Conservation (phyloP, 768 basidiomycete species). For the Tulasnella calospora region DNA sequence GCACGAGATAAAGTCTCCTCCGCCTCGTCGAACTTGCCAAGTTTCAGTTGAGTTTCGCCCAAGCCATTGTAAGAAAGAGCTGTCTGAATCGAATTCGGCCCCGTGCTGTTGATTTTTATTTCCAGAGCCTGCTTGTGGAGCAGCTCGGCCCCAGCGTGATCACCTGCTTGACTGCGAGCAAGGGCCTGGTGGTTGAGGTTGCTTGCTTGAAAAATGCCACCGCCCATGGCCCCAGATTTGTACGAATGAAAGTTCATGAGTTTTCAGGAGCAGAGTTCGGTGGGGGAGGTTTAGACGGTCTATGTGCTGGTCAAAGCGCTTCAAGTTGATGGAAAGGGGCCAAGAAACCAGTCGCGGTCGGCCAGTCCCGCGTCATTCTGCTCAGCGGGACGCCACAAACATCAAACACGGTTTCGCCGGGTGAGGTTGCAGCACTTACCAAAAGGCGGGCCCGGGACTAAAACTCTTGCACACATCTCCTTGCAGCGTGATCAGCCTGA, state of each 20-base stretch:
- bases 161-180: constrained; percentile 31
- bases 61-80: constrained; percentile 39
- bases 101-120: constrained; percentile 33
- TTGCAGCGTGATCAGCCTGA: no score
- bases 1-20: constrained; percentile 39
- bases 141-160: constrained; percentile 35
- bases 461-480: no score
- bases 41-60: constrained; percentile 40
- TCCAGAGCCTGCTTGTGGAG: constrained; percentile 37
- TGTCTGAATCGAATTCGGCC: constrained; percentile 30
- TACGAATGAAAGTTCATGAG: neutral
- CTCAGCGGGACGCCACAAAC: no score
- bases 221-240: neutral
- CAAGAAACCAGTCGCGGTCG: no score
- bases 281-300: neutral
- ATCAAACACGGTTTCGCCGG: no score
- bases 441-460: no score
- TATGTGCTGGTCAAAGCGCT: no score
- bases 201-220: neutral
- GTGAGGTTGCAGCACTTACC: no score
- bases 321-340: no score
- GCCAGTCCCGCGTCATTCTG: no score
- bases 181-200: constrained; percentile 33
- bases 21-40: constrained; percentile 39
- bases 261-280: neutral